phyloP scores from a whole-genome alignment of 2,329 filamentous ascomycete species.

The Pseudofabraea citricarpa region DNA sequence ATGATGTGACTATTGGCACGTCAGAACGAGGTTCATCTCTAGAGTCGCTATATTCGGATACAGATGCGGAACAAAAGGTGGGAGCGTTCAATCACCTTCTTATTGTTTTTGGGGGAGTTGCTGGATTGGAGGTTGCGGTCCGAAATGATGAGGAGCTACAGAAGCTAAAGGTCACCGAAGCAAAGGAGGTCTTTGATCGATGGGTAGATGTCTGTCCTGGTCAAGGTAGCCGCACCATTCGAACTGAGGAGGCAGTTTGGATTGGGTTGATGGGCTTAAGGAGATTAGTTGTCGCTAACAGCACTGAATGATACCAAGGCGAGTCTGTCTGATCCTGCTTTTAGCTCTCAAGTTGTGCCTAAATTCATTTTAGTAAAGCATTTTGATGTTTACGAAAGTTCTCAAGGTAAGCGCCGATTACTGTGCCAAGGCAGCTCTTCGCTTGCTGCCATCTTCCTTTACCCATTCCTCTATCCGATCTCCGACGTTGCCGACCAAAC shows the following conservation, averaged over 20 bases:
- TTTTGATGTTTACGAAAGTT: no score
- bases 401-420: no score
- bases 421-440: no score
- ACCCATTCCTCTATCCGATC: conserved; percentile 66
- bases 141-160: conserved; percentile 54
- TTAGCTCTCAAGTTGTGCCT: no score
- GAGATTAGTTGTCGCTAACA: conserved; percentile 38
- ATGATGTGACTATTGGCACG: conserved; percentile 78
- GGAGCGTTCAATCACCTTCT: conserved; percentile 64
- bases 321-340: no score
- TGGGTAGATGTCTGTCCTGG: conserved; percentile 79
- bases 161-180: conserved; percentile 51
- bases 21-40: conserved; percentile 63
- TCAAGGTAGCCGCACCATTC: conserved; percentile 76
- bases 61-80: conserved; percentile 17
- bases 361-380: no score
- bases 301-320: conserved; percentile 4
- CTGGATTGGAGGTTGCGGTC: conserved; percentile 73
- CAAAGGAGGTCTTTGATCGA: conserved; percentile 71
- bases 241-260: conserved; percentile 80
- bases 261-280: conserved; percentile 68
- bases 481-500: conserved; percentile 70
- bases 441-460: conserved; percentile 45
- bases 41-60: conserved; percentile 22
- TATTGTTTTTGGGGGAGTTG: conserved; percentile 75